Evolutionary conservation across 352 stramenopile genomes (phyloP).

Genomic region (Phytophthora hybrid): DNA sequence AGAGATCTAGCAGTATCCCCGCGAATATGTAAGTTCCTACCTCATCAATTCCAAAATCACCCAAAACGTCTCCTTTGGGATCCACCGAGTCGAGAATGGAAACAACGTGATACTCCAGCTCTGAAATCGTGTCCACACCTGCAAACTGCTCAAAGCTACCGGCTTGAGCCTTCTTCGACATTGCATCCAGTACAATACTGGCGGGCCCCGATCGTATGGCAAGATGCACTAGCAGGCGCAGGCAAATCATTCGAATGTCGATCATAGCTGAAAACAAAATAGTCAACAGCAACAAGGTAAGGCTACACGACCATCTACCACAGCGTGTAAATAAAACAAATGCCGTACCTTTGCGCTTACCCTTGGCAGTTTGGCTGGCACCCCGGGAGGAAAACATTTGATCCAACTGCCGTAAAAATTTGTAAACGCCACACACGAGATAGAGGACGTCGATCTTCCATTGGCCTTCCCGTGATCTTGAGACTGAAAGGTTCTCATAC

Average conservation of each 20-base stretch:
- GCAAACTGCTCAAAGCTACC: conserved; percentile 40
- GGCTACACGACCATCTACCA: background rate
- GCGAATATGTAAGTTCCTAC: conserved; percentile 23
- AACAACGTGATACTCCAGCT: conserved; percentile 60
- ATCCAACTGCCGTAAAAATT: conserved; percentile 57
- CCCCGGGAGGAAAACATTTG: conserved; percentile 54
- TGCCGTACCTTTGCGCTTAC: conserved; percentile 46
- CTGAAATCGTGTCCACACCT: conserved; percentile 55
- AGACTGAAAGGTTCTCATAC: conserved; percentile 62
- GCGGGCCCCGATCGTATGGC: conserved; percentile 52
- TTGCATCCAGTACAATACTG: conserved; percentile 45
- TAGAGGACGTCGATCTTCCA: conserved; percentile 85
- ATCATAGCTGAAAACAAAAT: conserved; percentile 42
- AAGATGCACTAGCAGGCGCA: conserved; percentile 62
- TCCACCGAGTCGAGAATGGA: conserved; percentile 46
- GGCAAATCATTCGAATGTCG: conserved; percentile 53
- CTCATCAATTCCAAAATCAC: conserved; percentile 43
- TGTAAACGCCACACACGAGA: conserved; percentile 66
- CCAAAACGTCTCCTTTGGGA: conserved; percentile 24
- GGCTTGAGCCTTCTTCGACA: conserved; percentile 42
- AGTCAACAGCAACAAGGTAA: background rate
- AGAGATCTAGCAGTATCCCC: background rate
- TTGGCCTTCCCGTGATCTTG: conserved; percentile 50
- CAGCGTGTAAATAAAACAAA: background rate
- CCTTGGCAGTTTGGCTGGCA: conserved; percentile 29